Base-by-base conservation (phyloP, 768 basidiomycete genomes). In the Mycena sanguinolenta region DNA sequence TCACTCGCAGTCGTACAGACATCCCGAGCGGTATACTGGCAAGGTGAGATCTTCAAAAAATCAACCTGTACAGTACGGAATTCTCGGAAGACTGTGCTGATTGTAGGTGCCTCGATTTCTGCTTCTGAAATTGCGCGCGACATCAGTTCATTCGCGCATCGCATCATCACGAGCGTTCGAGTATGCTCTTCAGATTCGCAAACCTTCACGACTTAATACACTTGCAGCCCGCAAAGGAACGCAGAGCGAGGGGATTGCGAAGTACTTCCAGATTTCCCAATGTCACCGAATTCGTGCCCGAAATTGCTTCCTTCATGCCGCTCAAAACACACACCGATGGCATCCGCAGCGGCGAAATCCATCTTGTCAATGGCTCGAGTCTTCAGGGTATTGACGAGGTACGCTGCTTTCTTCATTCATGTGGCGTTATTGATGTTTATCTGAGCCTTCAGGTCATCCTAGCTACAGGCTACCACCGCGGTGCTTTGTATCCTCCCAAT, bases 311-410 rank as follows among this genome's bases (percentile, higher is more conserved):
- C 19, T 80, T 82, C 65, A 57, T 69, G 25, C 71, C 75, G 2
- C 74, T 78, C 12, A 17, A 25, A 7, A 59, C 32, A 1, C 69
- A 75, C 25, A n/a, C 63, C 50, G 27, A 64, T 13, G 75, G 75
- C 13, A 78, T 81, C 23, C 70, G 70, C 23, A 60, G 71, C 8
- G 79, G 78, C 0, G 71, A 72, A 32, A 75, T 82, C 36, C 68
- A 74, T 54, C 74, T 82, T 19, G 69, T 75, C 7, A 78, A 82
- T 69, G 81, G 80, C 14, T 71, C 75, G 1, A 49, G 77, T n/a
- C 54, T 82, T 19, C 71, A 68, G 4, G 79, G 78, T 6, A 73
- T 82, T 28, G 78, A 78, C 50, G 76, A 76, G 28, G 77, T 77
- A 64, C 23, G 34, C 54, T 7, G 32, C 38, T 28, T 25, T n/a